Evolutionary conservation across 169 alveolate genomes (phyloP), one percentile per base, ranked within the genome.

Genomic region (Eimeria sp.): DNA sequence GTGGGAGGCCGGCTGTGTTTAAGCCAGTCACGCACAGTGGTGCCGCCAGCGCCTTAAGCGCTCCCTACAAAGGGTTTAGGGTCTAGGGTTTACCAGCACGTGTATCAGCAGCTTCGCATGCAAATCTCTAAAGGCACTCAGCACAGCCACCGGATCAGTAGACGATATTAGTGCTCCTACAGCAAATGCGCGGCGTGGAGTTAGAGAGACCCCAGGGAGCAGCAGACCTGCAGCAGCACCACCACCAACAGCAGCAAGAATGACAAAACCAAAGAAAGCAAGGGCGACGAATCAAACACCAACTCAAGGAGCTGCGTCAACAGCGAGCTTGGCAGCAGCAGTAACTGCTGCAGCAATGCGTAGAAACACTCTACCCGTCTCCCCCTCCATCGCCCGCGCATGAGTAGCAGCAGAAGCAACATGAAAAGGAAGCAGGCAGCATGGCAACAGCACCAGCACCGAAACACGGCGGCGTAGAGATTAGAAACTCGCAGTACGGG

Each of bases 101-200:
- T 95, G 92, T 27, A 89, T 78, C 51, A 61, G 4, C 51, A n/a
- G 40, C 34, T 86, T 86, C 22, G 97, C 95, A 25, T 51, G 80
- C 80, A 95, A 43, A 16, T 95, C 95, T 63, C 94, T 90, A 86
- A 95, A 95, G 65, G 94, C 80, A 84, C 96, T 80, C 34, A 95
- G 86, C 65, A 95, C 95, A 34, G 95, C 65, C 90, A 95, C 97
- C 25, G 97, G 97, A 58, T 95, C 97, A 1, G 97, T 95, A 49
- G 96, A 58, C 43, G 95, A 80, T 83, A 95, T 95, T 57, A 95
- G 93, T 0, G 97, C 96, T 14, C 96, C 97, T 27, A 95, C 89
- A 40, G 96, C 96, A 75, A 95, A 91, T 88, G 95, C 95, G 47
- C 84, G 95, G 67, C 95, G 97, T 6, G 94, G 86, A 22, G 96